Conservation (phyloP, 2,329 filamentous ascomycete species). For the Aspergillus quadricinctus region DNA sequence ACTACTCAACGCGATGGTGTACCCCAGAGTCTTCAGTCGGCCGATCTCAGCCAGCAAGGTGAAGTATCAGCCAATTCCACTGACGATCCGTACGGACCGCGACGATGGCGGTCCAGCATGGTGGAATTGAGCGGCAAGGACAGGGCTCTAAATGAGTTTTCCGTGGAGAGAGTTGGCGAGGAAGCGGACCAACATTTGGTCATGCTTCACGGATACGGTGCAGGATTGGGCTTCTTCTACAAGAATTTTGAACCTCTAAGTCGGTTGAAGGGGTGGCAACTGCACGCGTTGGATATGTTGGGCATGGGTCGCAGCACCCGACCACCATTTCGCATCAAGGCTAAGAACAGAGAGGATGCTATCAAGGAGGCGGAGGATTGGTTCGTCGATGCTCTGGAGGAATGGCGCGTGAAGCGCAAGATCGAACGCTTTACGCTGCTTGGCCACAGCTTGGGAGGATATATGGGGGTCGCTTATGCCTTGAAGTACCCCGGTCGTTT, state of each 20-base stretch:
- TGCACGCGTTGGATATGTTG: conserved; percentile 91
- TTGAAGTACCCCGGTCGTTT: conserved; percentile 91
- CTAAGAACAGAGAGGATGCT: conserved; percentile 74
- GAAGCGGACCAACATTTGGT: conserved; percentile 79
- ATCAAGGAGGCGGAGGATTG: conserved; percentile 87
- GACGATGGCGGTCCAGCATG: conserved; percentile 81
- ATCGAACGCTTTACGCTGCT: conserved; percentile 91
- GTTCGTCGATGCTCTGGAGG: conserved; percentile 94
- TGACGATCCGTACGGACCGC: conserved; percentile 75
- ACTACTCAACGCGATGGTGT: conserved; percentile 23
- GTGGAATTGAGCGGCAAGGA: conserved; percentile 81
- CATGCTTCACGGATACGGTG: conserved; percentile 95
- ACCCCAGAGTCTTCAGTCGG: conserved; percentile 29
- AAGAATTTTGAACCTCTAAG: conserved; percentile 92
- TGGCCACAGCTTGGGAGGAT: conserved; percentile 90
- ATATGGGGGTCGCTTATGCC: conserved; percentile 90
- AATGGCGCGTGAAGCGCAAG: conserved; percentile 84
- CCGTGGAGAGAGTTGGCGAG: conserved; percentile 77
- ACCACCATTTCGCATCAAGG: conserved; percentile 76
- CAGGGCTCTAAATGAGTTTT: conserved; percentile 87
- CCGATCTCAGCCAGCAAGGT: conserved; percentile 35
- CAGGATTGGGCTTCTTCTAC: conserved; percentile 95
- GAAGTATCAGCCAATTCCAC: conserved; percentile 46
- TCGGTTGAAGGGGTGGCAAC: conserved; percentile 72
- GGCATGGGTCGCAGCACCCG: conserved; percentile 89